phyloP scores from a whole-genome alignment of 2,329 filamentous ascomycete genomes.

The Claviceps pazoutovae region DNA sequence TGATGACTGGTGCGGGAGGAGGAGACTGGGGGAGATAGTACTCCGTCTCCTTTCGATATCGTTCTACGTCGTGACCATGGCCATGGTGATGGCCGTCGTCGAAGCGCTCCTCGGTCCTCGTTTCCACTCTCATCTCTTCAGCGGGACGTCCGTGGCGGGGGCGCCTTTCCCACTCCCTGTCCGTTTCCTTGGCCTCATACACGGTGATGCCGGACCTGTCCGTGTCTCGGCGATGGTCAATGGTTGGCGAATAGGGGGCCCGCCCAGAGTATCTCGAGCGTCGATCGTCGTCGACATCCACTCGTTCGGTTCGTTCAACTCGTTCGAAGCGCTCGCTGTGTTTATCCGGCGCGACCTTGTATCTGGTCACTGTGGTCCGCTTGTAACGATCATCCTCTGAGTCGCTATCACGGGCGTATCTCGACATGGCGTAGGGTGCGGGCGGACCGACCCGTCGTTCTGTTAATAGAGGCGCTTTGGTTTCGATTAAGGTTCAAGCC shows the following conservation, averaged over 20 bases:
- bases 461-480: conserved; percentile 4
- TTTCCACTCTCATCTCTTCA: conserved; percentile 40
- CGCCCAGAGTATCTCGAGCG: conserved; percentile 31
- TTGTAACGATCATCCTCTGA: conserved; percentile 33
- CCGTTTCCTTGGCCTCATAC: conserved; percentile 20
- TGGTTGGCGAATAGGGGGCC: conserved; percentile 23
- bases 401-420: conserved; percentile 21
- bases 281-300: conserved; percentile 32
- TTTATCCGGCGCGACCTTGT: conserved; percentile 33
- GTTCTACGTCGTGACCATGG: conserved; percentile 37
- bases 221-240: conserved; percentile 22
- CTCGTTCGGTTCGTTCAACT: conserved; percentile 22
- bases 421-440: conserved; percentile 16
- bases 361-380: conserved; percentile 36
- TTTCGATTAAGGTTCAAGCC: conserved; percentile 1
- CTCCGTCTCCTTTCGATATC: conserved; percentile 47
- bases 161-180: conserved; percentile 31
- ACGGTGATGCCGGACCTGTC: conserved; percentile 20
- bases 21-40: conserved; percentile 42
- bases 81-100: conserved; percentile 33
- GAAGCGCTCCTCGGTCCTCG: conserved; percentile 35
- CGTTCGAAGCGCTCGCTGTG: conserved; percentile 27
- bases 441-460: conserved; percentile 6
- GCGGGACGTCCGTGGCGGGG: conserved; percentile 28
- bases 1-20: conserved; percentile 37